phyloP scores from a whole-genome alignment of 1,284 basidiomycete genomes.

The Pseudozyma thailandica region DNA sequence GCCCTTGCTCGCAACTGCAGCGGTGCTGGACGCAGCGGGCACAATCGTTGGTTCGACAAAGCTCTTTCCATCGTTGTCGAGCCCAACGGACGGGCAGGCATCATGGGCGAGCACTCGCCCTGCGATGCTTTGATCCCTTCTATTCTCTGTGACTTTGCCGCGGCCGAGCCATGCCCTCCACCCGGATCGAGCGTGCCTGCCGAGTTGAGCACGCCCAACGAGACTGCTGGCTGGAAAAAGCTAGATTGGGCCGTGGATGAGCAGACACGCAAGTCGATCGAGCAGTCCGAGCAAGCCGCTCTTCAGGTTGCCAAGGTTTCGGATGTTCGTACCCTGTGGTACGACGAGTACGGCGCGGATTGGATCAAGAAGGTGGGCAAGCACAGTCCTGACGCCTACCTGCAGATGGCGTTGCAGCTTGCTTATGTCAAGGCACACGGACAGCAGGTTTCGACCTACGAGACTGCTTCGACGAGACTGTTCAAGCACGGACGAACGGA shows the following conservation, averaged over 20 bases:
- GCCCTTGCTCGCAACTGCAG: constrained; percentile 83
- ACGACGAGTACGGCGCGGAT: constrained; percentile 83
- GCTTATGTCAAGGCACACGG: constrained; percentile 86
- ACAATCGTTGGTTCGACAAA: constrained; percentile 95
- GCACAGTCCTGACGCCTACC: constrained; percentile 86
- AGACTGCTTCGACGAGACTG: constrained; percentile 90
- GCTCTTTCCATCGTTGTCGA: constrained; percentile 84
- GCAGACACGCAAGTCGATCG: constrained; percentile 74
- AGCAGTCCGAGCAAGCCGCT: constrained; percentile 75
- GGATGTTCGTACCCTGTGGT: constrained; percentile 86
- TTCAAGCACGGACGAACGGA: constrained; percentile 93
- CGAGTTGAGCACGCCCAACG: constrained; percentile 47
- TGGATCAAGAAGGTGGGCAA: constrained; percentile 89
- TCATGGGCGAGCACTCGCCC: constrained; percentile 91
- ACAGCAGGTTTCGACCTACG: constrained; percentile 88
- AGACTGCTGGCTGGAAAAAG: constrained; percentile 73
- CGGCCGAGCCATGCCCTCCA: constrained; percentile 72
- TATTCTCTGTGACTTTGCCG: constrained; percentile 85
- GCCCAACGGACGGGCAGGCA: constrained; percentile 83
- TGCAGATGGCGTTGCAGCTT: constrained; percentile 92
- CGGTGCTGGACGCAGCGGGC: constrained; percentile 75
- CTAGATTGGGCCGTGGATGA: constrained; percentile 83
- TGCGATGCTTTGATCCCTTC: constrained; percentile 91
- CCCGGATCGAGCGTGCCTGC: constrained; percentile 47
- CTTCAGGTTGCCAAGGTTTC: constrained; percentile 78